Percentiles rank a stretch among this genome's conserved stretches.
Evolutionary conservation across 2,329 filamentous ascomycete species (phyloP).

Genomic region (Nemania sp.): DNA sequence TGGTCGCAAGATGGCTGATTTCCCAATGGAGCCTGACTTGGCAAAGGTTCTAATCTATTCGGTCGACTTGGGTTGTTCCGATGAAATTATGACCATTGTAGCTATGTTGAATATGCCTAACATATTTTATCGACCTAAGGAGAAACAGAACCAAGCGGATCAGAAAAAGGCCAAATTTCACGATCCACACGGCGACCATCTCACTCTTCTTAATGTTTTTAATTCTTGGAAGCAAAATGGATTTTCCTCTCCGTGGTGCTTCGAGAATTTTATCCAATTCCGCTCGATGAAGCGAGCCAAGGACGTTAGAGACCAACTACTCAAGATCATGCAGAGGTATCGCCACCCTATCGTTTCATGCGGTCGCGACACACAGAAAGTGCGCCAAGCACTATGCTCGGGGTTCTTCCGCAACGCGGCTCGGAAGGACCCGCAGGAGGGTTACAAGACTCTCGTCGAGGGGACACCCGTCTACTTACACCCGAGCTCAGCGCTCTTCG

Average conservation of each 20-base stretch:
- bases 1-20: slow-evolving; percentile 97
- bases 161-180: slow-evolving; percentile 99
- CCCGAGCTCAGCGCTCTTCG: slow-evolving; percentile 90
- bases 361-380: slow-evolving; percentile 86
- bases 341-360: slow-evolving; percentile 85
- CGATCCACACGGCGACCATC: slow-evolving; percentile 91
- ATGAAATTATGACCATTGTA: slow-evolving; percentile 94
- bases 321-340: slow-evolving; percentile 94
- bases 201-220: slow-evolving; percentile 96
- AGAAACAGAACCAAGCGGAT: slow-evolving; percentile 95
- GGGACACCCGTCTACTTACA: slow-evolving; percentile 96
- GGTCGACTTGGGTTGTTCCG: slow-evolving; percentile 88
- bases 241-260: slow-evolving; percentile 91
- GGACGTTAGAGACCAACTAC: slow-evolving; percentile 91
- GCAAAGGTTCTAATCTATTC: slow-evolving; percentile 91
- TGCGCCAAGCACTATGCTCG: slow-evolving; percentile 87
- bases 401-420: slow-evolving; percentile 97
- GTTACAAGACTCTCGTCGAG: slow-evolving; percentile 97
- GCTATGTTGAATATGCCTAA: slow-evolving; percentile 90
- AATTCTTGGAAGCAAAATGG: slow-evolving; percentile 93
- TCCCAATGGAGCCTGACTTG: slow-evolving; percentile 94
- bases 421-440: slow-evolving; percentile 94
- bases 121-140: slow-evolving; percentile 95
- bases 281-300: slow-evolving; percentile 88
- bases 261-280: slow-evolving; percentile 97